These are phyloP conservation scores for Leishmania major DNA, from an alignment of 208 protist genomes.

Conservation along the genomic window DNA sequence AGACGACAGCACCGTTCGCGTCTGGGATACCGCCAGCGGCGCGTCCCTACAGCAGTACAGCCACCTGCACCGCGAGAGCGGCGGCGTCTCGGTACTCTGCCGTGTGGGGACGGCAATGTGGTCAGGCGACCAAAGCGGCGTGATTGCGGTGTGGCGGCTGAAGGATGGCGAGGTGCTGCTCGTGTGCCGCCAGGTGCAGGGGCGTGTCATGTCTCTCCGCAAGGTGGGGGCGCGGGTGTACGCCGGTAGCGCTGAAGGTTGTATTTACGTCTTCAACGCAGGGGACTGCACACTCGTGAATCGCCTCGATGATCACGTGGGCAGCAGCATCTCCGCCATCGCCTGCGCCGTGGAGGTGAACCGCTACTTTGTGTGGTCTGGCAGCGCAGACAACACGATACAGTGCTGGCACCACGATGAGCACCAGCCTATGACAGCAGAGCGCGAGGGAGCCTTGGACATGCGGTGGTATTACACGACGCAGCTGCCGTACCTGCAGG, in stretches of 20 bases:
- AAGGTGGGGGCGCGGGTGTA: slow-evolving; percentile 65
- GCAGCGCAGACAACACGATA: slow-evolving; percentile 64
- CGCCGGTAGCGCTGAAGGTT: slow-evolving; percentile 50
- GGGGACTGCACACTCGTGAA: slow-evolving; percentile 52
- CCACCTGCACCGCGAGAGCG: slow-evolving; percentile 56
- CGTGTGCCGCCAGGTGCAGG: slow-evolving; percentile 40
- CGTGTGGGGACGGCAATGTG: slow-evolving; percentile 86
- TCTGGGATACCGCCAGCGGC: slow-evolving; percentile 74
- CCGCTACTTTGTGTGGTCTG: slow-evolving; percentile 81
- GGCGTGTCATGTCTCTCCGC: slow-evolving; percentile 55
- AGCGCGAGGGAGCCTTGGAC: slow-evolving; percentile 70
- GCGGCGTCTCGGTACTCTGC: slow-evolving; percentile 80
- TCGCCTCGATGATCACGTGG: slow-evolving; percentile 48
- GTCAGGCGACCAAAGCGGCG: slow-evolving; percentile 79
- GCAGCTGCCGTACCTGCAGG: slow-evolving; percentile 58
- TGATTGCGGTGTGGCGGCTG: slow-evolving; percentile 69
- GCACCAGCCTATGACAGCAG: slow-evolving; percentile 58
- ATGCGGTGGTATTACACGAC: slow-evolving; percentile 87
- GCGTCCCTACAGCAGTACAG: slow-evolving; percentile 40
- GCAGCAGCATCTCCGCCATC: slow-evolving; percentile 44
- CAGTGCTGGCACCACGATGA: slow-evolving; percentile 91
- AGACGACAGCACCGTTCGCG: slow-evolving; percentile 80
- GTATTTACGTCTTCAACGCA: slow-evolving; percentile 61
- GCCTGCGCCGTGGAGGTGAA: slow-evolving; percentile 64
- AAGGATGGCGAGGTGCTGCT: slow-evolving; percentile 42